Evolutionary conservation across 495 filamentous ascomycete species (phyloP).

Genomic region (Neurospora sp.): DNA sequence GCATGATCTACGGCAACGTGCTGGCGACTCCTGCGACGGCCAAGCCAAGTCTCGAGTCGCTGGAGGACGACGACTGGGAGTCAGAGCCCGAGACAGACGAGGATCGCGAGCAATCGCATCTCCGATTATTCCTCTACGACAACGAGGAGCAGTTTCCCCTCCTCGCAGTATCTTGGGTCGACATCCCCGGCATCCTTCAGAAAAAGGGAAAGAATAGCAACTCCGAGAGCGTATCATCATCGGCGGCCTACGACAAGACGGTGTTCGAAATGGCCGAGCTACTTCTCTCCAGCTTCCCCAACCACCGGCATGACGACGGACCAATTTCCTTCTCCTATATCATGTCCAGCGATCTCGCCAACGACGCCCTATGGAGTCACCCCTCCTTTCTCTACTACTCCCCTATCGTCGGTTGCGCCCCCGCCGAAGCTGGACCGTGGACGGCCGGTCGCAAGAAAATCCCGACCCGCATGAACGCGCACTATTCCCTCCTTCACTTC

Average conservation of each 20-base stretch:
- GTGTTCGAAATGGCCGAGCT: not conserved
- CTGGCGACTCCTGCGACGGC: not conserved
- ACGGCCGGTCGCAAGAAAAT: not conserved
- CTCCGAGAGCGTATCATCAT: not conserved
- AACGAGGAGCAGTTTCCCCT: not conserved
- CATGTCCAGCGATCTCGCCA: not conserved
- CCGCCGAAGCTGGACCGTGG: not conserved
- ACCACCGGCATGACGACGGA: not conserved
- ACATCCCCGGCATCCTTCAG: not conserved
- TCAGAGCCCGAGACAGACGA: not conserved
- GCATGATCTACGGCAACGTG: not conserved
- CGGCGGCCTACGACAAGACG: not conserved
- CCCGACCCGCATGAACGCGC: not conserved
- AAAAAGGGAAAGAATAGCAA: not conserved
- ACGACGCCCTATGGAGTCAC: not conserved
- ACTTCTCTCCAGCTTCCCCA: not conserved
- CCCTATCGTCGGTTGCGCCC: not conserved
- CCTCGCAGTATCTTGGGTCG: not conserved
- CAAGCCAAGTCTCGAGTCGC: not conserved
- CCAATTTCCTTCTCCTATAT: not conserved
- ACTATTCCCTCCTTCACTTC: not conserved
- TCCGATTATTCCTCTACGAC: not conserved
- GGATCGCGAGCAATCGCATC: not conserved
- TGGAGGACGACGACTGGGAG: not conserved
- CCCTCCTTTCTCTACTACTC: not conserved